Conservation (phyloP, 2,329 filamentous ascomycete species). For the Pyricularia sp. region DNA sequence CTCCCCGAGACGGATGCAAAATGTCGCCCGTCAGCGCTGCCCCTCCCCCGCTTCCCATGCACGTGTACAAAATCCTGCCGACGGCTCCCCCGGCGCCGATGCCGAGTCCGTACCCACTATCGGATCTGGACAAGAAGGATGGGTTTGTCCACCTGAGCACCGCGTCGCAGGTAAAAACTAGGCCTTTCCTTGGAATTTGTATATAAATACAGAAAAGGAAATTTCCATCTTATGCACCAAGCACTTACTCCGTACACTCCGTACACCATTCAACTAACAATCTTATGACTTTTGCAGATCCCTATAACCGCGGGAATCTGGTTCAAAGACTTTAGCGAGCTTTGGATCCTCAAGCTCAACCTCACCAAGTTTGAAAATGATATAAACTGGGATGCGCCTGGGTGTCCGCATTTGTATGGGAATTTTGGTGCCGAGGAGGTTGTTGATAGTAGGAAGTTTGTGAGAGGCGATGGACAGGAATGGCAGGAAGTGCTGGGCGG, state of each 20-base stretch:
- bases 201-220: not conserved
- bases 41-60: constrained; percentile 22
- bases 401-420: constrained; percentile 46
- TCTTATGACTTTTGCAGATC: constrained; percentile 18
- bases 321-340: constrained; percentile 22
- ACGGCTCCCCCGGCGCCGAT: constrained; percentile 37
- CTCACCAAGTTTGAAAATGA: constrained; percentile 11
- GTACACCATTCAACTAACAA: not conserved
- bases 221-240: not conserved
- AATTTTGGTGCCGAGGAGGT: constrained; percentile 42
- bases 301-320: constrained; percentile 31
- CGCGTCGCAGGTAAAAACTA: constrained; percentile 32
- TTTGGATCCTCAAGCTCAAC: constrained; percentile 42
- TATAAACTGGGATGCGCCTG: constrained; percentile 39
- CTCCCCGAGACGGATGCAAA: not conserved
- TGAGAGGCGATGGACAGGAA: constrained; percentile 25
- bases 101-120: constrained; percentile 40
- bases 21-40: constrained; percentile 2
- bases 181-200: not conserved
- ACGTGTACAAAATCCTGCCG: constrained; percentile 49
- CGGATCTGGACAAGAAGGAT: constrained; percentile 44
- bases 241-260: not conserved
- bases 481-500: constrained; percentile 33
- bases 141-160: constrained; percentile 51
- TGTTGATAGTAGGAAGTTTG: constrained; percentile 30